Base-by-base conservation (phyloP, 441 rosid species). In the Populus hybrid region DNA sequence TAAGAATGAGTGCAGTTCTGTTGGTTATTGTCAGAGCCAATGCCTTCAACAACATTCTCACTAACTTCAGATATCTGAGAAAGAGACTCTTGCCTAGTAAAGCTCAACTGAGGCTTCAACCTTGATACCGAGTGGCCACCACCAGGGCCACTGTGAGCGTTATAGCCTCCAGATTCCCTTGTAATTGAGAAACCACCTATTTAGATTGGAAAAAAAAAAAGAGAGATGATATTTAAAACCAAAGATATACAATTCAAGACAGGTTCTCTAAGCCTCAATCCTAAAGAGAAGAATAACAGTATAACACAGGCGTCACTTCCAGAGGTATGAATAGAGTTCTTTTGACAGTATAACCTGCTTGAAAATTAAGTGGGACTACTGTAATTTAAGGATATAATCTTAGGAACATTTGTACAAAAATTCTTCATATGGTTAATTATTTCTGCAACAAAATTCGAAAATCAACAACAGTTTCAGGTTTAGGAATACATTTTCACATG, bases 101-200 rank as follows among this genome's bases (percentile, higher is more conserved):
- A 93, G 84, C 99, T 95, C 87, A 95, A 81, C 66, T 95, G 97
- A 68, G 99, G 83, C 86, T 94, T 92, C 81, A 95, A 74, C 83
- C 97, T 86, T 57, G 94, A 84, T 72, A 78, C 87, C 5, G 90
- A 87, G 76, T 81, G 90, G 64, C 96, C 92, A 63, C 85, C 84
- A 74, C 76, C 86, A 36, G 91, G 81, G 82, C 89, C 80, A 24
- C 85, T 87, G 71, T 83, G 90, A 16, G 83, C 79, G 80, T 57
- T 84, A 72, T 84, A 86, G 73, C 86, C 91, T 82, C 87, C 85
- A 8, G 78, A 71, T 72, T 91, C 98, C 75, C 89, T 86, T 35
- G 91, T 91, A 69, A 90, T 74, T 11, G 99, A 85, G 81, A 95
- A 93, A 70, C 86, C 97, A 88, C 86, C 71, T 68, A 78, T 20